These are phyloP conservation scores for Starmerella stigmatis DNA, from an alignment of 805 yeast species.

Conservation along the genomic window DNA sequence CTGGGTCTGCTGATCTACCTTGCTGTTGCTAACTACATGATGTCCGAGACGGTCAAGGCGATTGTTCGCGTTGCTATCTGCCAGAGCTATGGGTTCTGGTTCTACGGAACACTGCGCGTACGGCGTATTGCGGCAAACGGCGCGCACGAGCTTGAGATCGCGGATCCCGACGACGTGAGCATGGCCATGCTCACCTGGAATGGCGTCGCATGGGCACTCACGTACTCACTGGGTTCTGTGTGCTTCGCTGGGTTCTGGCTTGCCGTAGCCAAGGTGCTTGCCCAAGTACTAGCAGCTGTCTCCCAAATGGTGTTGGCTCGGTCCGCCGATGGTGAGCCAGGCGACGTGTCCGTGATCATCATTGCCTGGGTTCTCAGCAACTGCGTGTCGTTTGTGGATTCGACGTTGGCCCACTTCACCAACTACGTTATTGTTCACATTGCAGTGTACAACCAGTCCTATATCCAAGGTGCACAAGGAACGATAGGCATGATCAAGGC, in stretches of 20 bases:
- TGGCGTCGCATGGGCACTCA: conserved; percentile 57
- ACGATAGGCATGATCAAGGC: conserved; percentile 67
- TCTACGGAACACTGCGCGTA: conserved; percentile 42
- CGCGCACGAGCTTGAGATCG: not conserved
- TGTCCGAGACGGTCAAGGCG: conserved; percentile 73
- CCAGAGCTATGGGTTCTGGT: conserved; percentile 88
- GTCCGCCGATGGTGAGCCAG: conserved; percentile 6
- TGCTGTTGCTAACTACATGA: conserved; percentile 72
- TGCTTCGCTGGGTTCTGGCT: conserved; percentile 75
- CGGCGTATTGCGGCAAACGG: not conserved
- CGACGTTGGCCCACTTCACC: conserved; percentile 77
- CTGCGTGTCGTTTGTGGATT: conserved; percentile 53
- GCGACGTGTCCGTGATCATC: conserved; percentile 19
- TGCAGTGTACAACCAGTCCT: conserved; percentile 76
- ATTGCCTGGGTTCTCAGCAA: conserved; percentile 21
- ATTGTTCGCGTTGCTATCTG: conserved; percentile 70
- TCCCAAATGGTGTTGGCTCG: conserved; percentile 19
- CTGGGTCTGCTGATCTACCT: conserved; percentile 62
- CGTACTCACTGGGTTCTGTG: conserved; percentile 82
- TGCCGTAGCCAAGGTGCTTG: conserved; percentile 52
- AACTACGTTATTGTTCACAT: conserved; percentile 81
- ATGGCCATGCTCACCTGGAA: conserved; percentile 7
- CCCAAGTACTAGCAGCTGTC: conserved; percentile 15
- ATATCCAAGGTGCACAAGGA: conserved; percentile 64
- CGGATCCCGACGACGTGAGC: not conserved